A percentile compares a stretch with the other conserved stretches of the same genome.
phyloP scores from a whole-genome alignment of 2,329 filamentous ascomycete genomes.

The Trichoderma aggressivum region DNA sequence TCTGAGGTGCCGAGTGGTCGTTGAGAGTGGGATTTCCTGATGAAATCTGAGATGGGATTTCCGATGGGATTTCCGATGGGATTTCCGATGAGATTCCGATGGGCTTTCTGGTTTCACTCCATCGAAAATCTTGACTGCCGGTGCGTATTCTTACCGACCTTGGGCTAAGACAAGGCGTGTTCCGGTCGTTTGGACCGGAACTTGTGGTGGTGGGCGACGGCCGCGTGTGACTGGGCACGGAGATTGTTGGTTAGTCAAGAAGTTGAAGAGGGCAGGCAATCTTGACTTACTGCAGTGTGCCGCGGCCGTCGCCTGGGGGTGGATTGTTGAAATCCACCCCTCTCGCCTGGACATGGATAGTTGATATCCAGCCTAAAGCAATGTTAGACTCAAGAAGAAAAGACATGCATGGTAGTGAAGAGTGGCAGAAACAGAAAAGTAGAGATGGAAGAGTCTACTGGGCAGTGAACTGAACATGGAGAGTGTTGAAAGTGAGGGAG shows the following conservation, averaged over 20 bases:
- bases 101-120: slow-evolving; percentile 29
- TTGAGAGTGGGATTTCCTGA: neutral
- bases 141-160: slow-evolving; percentile 28
- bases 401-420: neutral
- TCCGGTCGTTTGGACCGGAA: neutral
- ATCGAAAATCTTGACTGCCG: slow-evolving; percentile 30
- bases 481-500: neutral
- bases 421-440: neutral
- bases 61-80: too few relatives aligned
- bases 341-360: too few relatives aligned
- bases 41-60: too few relatives aligned
- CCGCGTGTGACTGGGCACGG: too few relatives aligned
- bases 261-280: neutral
- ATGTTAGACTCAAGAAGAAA: neutral
- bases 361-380: neutral
- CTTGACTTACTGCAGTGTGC: neutral
- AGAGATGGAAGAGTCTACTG: neutral
- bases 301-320: neutral
- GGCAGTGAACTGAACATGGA: neutral
- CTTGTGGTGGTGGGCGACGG: neutral
- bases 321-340: neutral
- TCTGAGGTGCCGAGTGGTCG: too few relatives aligned
- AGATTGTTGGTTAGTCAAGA: neutral
- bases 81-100: slow-evolving; percentile 21
- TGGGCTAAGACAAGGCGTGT: neutral